Base-by-base conservation (phyloP, 2,329 filamentous ascomycete genomes). In the Endoconidiophora laricicola region DNA sequence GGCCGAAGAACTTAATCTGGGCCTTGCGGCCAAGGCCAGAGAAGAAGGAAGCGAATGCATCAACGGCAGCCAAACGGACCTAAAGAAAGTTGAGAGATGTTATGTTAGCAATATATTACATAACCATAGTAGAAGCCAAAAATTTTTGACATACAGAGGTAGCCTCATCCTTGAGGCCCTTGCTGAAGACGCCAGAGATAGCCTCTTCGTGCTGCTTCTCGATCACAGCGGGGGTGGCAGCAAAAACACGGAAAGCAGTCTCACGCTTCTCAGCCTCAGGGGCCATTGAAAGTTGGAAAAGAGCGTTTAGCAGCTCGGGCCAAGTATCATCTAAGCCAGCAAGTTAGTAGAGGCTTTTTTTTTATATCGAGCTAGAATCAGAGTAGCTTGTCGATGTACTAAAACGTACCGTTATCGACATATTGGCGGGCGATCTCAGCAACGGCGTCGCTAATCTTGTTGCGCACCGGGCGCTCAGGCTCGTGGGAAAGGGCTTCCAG, bases 361-460 rank as follows among this genome's bases (percentile, higher is more conserved):
- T 41, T 41, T 12, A 22, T 16, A n/a, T 16, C 39, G 6, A 18
- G 4, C 23, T 20, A 36, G 16, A 2, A 18, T 1, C 2, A 18
- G 16, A 18, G 26, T 29, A 29, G 2, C 26, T 29, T 10, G 26
- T 29, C 26, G 26, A 14, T 33, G 29, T 42, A 26, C 10, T 6
- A 24, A 41, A 48, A 69, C 80, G 64, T 73, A 94, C 86, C 81
- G 60, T 83, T 86, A 59, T 96, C 91, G 42, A 85, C 83, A 66
- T 95, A 95, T 68, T 98, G 87, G 60, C 91, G 79, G 42, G 90
- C 91, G 54, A 98, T 74, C 66, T 98, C 91, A 22, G 91, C 91
- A 55, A 96, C 84, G n/a, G 90, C 87, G 66, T 98, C 91, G 58
- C 88, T 91, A 62, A 96, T 84, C 67, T 98, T 98, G 69, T 94